These are phyloP conservation scores for Pterocarpus macrocarpus DNA, from an alignment of 306 rosid species.

Conservation along the genomic window DNA sequence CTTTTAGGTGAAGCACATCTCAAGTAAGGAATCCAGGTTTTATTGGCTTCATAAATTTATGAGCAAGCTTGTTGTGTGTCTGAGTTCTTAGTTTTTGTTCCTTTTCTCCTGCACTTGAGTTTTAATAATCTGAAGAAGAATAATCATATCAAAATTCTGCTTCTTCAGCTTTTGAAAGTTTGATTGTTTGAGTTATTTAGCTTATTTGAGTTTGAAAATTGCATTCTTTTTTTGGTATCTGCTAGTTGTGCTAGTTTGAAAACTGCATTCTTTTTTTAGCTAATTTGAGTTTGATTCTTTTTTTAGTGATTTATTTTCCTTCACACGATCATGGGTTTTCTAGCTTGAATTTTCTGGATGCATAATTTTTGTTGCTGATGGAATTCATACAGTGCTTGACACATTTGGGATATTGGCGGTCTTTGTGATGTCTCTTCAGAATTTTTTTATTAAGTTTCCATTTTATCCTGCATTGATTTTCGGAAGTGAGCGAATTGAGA, in stretches of 20 bases:
- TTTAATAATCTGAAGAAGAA: constrained; percentile 31
- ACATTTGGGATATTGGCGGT: neutral
- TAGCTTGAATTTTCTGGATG: constrained; percentile 12
- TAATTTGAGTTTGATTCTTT: no score
- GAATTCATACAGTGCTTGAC: constrained; percentile 19
- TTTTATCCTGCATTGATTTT: constrained; percentile 2
- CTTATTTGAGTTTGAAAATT: neutral
- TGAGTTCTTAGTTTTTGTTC: constrained; percentile 31
- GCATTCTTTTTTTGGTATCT: constrained; percentile 8
- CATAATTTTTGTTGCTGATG: constrained; percentile 24
- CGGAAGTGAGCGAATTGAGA: constrained; percentile 22
- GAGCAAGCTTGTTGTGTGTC: constrained; percentile 39
- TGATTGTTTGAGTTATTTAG: constrained; percentile 25
- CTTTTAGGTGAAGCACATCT: constrained; percentile 50
- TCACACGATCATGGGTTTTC: constrained; percentile 14
- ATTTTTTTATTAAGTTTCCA: neutral
- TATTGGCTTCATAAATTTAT: constrained; percentile 32
- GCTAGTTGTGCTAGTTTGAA: constrained; percentile 1
- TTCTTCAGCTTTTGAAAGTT: constrained; percentile 17
- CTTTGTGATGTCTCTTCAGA: constrained; percentile 15
- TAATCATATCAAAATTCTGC: constrained; percentile 9
- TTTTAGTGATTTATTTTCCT: neutral
- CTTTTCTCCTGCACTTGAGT: constrained; percentile 41
- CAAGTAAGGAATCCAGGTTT: constrained; percentile 70
- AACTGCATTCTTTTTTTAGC: no score